These are phyloP conservation scores for Nakazawaea ishiwadae DNA, from an alignment of 805 yeast species.

Conservation along the genomic window DNA sequence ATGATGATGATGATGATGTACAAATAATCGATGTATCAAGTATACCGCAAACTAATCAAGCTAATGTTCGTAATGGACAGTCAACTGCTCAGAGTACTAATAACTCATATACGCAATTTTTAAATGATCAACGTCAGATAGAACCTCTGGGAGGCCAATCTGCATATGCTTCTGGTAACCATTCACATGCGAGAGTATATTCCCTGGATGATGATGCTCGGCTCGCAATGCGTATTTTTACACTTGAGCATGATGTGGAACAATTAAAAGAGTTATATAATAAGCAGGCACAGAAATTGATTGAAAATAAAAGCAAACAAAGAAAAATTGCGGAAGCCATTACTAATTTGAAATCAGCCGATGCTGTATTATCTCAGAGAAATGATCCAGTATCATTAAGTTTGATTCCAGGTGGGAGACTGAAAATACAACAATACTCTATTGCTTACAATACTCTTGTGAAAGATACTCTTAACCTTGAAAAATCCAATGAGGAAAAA, in stretches of 20 bases:
- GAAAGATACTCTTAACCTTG: neutral
- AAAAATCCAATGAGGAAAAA: neutral
- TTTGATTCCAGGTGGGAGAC: neutral
- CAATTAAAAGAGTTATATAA: conserved; percentile 1
- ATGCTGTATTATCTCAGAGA: neutral
- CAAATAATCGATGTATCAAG: conserved; percentile 10
- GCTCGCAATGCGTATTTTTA: neutral
- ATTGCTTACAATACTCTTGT: neutral
- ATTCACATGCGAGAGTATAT: too few relatives aligned
- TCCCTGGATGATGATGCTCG: too few relatives aligned
- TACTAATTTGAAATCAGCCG: neutral
- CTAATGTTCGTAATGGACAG: too few relatives aligned
- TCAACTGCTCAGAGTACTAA: too few relatives aligned
- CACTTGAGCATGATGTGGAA: neutral
- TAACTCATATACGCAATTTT: too few relatives aligned
- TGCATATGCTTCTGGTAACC: too few relatives aligned
- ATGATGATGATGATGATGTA: conserved; percentile 9
- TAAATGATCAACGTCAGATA: too few relatives aligned
- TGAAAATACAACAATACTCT: neutral
- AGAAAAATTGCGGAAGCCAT: neutral
- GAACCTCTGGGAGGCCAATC: too few relatives aligned
- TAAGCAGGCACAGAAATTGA: neutral
- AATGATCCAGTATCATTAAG: conserved; percentile 6
- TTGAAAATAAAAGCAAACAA: neutral
- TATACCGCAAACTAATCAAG: too few relatives aligned